Conservation (phyloP, 805 yeast genomes). For the Vanderwaltozyma yarrowii region DNA sequence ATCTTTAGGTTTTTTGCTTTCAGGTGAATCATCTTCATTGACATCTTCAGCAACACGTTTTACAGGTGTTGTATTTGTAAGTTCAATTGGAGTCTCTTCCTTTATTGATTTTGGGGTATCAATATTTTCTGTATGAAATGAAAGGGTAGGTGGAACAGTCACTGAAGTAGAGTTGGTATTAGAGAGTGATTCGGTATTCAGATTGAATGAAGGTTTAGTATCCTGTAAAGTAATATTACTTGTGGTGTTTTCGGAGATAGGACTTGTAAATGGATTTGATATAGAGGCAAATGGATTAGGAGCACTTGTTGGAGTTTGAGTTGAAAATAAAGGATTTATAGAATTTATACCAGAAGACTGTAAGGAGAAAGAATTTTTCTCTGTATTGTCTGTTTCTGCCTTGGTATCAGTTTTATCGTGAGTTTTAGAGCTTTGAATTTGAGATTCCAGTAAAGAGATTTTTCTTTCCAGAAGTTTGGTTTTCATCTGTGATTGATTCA, state of each 20-base stretch:
- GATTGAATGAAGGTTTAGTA: no score
- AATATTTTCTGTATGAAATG: conserved; percentile 3
- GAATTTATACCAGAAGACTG: no score
- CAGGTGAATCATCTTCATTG: background rate
- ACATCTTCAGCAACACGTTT: conserved; percentile 10
- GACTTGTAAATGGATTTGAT: background rate
- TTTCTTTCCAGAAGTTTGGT: conserved; percentile 23
- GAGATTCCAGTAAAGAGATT: conserved; percentile 21
- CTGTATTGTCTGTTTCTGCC: background rate
- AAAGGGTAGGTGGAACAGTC: conserved; percentile 1
- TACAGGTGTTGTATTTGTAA: conserved; percentile 3
- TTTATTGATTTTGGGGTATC: conserved; percentile 4
- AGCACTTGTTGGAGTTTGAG: no score
- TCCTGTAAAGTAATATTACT: no score
- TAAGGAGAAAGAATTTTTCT: no score
- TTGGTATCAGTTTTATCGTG: no score
- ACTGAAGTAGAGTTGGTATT: background rate
- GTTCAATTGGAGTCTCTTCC: conserved; percentile 7
- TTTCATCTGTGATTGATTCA: conserved; percentile 24
- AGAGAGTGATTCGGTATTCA: no score
- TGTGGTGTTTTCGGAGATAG: no score
- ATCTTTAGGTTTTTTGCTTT: background rate
- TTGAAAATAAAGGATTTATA: no score
- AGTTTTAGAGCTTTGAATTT: conserved; percentile 12
- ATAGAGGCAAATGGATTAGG: background rate